These are phyloP conservation scores for Ceratopteris richardii DNA, from an alignment of 75 land plant species.

Conservation along the genomic window DNA sequence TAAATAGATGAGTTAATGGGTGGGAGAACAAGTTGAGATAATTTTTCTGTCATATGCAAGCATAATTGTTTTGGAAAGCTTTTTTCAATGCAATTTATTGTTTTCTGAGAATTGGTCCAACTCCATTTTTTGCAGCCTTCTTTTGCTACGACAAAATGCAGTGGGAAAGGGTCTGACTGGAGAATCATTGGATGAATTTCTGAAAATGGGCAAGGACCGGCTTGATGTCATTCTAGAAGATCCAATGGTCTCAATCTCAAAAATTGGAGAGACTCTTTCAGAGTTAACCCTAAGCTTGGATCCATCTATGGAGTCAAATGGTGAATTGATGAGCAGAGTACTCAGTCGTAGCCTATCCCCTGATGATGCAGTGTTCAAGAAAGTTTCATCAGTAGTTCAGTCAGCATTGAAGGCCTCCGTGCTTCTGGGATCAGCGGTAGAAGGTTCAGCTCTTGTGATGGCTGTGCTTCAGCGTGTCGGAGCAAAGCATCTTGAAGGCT, in stretches of 20 bases:
- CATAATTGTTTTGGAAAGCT: no score
- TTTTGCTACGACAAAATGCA: conserved; percentile 58
- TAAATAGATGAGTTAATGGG: no score
- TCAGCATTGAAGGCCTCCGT: conserved; percentile 52
- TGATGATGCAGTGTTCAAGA: conserved; percentile 60
- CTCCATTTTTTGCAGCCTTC: conserved; percentile 36
- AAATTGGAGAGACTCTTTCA: conserved; percentile 26
- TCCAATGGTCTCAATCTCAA: conserved; percentile 14
- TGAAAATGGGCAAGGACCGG: conserved; percentile 14
- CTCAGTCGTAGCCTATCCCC: conserved; percentile 57
- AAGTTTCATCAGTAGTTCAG: conserved; percentile 49
- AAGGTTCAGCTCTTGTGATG: conserved; percentile 49
- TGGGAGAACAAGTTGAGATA: no score
- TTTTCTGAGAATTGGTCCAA: no score
- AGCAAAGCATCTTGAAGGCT: conserved; percentile 31
- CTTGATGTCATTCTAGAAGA: conserved; percentile 20
- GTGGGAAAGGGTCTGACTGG: conserved; percentile 20
- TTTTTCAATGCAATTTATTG: no score
- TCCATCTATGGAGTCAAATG: conserved; percentile 12
- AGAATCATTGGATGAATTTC: conserved; percentile 14
- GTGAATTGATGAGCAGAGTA: conserved; percentile 50
- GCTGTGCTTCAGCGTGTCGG: conserved; percentile 55
- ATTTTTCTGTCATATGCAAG: no score
- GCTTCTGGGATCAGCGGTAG: conserved; percentile 43
- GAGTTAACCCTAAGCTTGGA: background rate